These are phyloP conservation scores for Ceratonia siliqua DNA, from an alignment of 306 rosid genomes.

Conservation along the genomic window DNA sequence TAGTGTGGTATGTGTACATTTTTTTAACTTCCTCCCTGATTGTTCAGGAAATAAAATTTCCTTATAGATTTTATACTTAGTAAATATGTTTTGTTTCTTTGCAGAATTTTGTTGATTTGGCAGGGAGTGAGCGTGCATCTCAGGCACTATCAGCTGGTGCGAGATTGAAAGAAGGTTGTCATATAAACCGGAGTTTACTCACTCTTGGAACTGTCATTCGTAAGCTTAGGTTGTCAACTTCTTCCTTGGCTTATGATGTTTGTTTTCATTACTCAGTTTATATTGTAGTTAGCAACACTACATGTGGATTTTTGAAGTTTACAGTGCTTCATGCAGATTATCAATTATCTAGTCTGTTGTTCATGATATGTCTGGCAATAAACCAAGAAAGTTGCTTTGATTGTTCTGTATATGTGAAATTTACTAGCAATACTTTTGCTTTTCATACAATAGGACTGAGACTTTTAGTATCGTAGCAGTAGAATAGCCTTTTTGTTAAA, in stretches of 20 bases:
- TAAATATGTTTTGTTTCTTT: constrained; percentile 16
- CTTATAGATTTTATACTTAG: background rate
- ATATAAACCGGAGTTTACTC: constrained; percentile 87
- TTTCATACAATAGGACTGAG: background rate
- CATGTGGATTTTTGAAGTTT: background rate
- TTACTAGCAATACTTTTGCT: background rate
- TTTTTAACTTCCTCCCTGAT: constrained; percentile 13
- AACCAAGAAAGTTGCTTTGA: constrained; percentile 1
- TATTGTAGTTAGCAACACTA: background rate
- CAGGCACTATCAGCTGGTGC: constrained; percentile 85
- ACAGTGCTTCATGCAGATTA: background rate
- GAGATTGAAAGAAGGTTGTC: constrained; percentile 91
- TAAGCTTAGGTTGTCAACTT: constrained; percentile 68
- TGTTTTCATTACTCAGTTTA: constrained; percentile 3
- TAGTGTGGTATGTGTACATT: constrained; percentile 64
- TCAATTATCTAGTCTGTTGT: constrained; percentile 1
- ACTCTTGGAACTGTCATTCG: constrained; percentile 89
- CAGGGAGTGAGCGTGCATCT: constrained; percentile 97
- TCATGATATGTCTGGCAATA: constrained; percentile 1
- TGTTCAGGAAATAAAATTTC: constrained; percentile 5
- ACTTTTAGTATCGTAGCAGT: background rate
- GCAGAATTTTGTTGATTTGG: constrained; percentile 94
- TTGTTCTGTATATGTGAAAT: background rate
- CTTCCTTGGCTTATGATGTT: constrained; percentile 30
- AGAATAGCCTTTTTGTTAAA: background rate